Conservation (phyloP, 768 basidiomycete species). For the Glaciozyma martinii region DNA sequence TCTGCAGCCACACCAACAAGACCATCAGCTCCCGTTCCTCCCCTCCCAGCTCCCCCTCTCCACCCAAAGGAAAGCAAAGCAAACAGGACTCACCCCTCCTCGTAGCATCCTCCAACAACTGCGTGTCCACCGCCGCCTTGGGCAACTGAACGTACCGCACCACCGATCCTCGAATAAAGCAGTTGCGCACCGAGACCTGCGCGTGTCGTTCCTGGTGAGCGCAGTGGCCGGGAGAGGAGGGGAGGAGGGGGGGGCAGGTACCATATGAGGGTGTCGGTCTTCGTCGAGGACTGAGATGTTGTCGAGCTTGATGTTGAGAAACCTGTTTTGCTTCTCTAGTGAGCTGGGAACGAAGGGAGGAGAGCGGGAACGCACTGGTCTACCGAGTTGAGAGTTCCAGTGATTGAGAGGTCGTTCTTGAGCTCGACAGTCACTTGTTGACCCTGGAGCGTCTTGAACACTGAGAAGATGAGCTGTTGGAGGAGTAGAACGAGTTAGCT, state of each 20-base stretch:
- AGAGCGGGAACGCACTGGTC: constrained; percentile 65
- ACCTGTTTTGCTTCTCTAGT: constrained; percentile 45
- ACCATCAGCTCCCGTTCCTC: neutral
- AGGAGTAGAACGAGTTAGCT: neutral
- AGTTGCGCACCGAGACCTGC: constrained; percentile 98
- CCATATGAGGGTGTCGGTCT: constrained; percentile 94
- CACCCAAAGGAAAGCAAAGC: no score
- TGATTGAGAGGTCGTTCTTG: constrained; percentile 97
- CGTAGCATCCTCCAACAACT: constrained; percentile 90
- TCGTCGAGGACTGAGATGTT: constrained; percentile 87
- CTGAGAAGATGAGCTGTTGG: constrained; percentile 82
- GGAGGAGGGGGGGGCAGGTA: constrained; percentile 36
- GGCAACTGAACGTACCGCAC: constrained; percentile 95
- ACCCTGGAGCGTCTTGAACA: constrained; percentile 95
- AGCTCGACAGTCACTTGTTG: constrained; percentile 70
- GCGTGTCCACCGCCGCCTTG: constrained; percentile 85
- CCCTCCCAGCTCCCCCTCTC: no score
- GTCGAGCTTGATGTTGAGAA: constrained; percentile 92
- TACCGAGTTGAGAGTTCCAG: constrained; percentile 89
- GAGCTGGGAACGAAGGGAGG: neutral
- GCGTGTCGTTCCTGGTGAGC: neutral
- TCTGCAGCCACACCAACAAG: neutral
- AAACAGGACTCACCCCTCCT: constrained; percentile 60
- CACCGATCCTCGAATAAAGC: constrained; percentile 96
- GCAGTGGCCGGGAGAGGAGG: neutral